Base-by-base conservation (phyloP, 768 basidiomycete species). In the Calvatia gigantea region DNA sequence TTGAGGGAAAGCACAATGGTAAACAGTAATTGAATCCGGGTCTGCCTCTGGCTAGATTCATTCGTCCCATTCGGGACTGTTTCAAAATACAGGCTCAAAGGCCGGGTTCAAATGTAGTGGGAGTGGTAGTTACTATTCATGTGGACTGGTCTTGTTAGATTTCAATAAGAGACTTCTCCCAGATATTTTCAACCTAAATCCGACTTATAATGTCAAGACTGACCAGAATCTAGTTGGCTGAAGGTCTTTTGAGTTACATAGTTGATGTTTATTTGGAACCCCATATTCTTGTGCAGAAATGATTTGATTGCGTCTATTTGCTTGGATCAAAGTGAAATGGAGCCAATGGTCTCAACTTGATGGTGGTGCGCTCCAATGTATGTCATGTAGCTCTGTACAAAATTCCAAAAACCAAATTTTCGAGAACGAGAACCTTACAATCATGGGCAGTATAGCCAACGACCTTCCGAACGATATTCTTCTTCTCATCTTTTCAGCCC, bases 391-490 rank as follows among this genome's bases (percentile, higher is more conserved):
- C n/a, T n/a, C n/a, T n/a, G n/a, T n/a, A n/a, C n/a, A n/a, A n/a
- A n/a, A n/a, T n/a, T n/a, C 54, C 31, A 21, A 27, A 7, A 23
- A 14, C 41, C 8, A 42, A 6, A 42, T 12, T 23, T 9, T 2
- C 21, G 17, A 7, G 3, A 21, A 42, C 23, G 19, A 25, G 12
- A 4, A 17, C 41, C 6, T 8, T 23, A 11, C 23, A 14, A 29
- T 21, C 17, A 52, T 46, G 51, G 25, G 35, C 50, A 44, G 12
- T 3, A 23, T 41, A 45, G 39, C 58, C 43, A 48, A 52, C 15
- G 28, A 49, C 17, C 62, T 72, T 19, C 63, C 65, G 6, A 67
- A 71, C 59, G 75, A 78, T 55, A 54, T 77, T 47, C 67, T 77
- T 19, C 33, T 69, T 11, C 61, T 63, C 37, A 60, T 77, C 28